These are phyloP conservation scores for Sistotremastrum suecicum DNA, from an alignment of 768 basidiomycete genomes.

Conservation along the genomic window DNA sequence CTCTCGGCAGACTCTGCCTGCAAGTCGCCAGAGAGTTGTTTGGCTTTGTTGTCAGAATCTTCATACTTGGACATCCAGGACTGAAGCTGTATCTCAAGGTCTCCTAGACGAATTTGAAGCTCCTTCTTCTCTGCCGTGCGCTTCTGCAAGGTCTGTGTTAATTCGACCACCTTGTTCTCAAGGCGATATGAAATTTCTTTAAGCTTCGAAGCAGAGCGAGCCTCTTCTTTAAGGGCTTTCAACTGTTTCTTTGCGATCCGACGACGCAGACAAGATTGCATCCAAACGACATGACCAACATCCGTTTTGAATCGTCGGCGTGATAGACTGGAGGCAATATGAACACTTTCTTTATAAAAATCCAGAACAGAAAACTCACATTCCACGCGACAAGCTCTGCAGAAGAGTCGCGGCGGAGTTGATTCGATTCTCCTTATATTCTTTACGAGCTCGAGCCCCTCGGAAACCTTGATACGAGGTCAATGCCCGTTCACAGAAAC, in stretches of 20 bases:
- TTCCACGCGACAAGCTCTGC: conserved; percentile 77
- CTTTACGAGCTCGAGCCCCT: conserved; percentile 53
- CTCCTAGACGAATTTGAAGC: conserved; percentile 55
- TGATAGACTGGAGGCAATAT: conserved; percentile 26
- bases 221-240: conserved; percentile 72
- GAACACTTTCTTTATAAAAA: conserved; percentile 3
- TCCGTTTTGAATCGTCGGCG: conserved; percentile 44
- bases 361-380: conserved; percentile 38
- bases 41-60: conserved; percentile 63
- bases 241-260: conserved; percentile 78
- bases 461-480: conserved; percentile 41
- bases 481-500: conserved; percentile 2
- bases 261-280: conserved; percentile 89
- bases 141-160: conserved; percentile 85
- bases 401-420: conserved; percentile 52
- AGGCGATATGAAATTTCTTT: conserved; percentile 96
- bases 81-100: conserved; percentile 75
- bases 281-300: conserved; percentile 58
- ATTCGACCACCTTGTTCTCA: conserved; percentile 98
- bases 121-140: conserved; percentile 87
- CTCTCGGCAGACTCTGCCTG: conserved; percentile 62
- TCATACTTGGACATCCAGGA: conserved; percentile 81
- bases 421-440: conserved; percentile 41
- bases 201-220: conserved; percentile 94
- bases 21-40: conserved; percentile 57